Conservation (phyloP, 2,329 filamentous ascomycete genomes). For the Plectosphaerella sp. region DNA sequence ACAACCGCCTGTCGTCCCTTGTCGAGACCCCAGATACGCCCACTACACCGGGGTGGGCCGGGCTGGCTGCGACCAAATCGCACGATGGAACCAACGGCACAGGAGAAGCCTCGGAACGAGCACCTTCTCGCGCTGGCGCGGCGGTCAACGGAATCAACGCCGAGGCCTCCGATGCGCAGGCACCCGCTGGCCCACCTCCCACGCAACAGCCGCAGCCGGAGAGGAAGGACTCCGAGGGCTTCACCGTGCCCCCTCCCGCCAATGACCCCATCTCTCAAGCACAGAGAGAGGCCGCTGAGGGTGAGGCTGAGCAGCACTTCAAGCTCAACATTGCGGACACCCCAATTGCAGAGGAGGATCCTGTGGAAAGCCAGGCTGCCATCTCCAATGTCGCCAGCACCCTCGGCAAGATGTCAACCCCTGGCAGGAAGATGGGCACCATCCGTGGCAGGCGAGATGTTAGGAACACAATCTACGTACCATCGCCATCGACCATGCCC, state of each 20-base stretch:
- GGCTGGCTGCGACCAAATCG: not conserved
- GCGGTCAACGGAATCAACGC: slow-evolving; percentile 44
- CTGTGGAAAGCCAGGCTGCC: slow-evolving; percentile 67
- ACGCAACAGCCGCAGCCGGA: slow-evolving; percentile 32
- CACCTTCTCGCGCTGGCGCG: slow-evolving; percentile 23
- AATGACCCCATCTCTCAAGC: slow-evolving; percentile 68
- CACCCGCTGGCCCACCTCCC: slow-evolving; percentile 47
- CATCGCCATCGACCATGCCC: slow-evolving; percentile 31
- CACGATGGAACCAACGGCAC: slow-evolving; percentile 42
- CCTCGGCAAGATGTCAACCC: slow-evolving; percentile 58
- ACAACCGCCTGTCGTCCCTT: slow-evolving; percentile 50
- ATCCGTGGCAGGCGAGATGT: slow-evolving; percentile 86
- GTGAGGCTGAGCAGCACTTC: slow-evolving; percentile 63
- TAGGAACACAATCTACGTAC: slow-evolving; percentile 83
- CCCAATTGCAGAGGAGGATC: slow-evolving; percentile 73
- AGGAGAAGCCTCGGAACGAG: slow-evolving; percentile 27
- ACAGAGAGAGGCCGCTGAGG: slow-evolving; percentile 58
- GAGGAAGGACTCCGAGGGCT: slow-evolving; percentile 70
- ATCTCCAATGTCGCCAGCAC: slow-evolving; percentile 72
- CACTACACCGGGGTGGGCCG: slow-evolving; percentile 9
- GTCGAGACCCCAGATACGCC: slow-evolving; percentile 49
- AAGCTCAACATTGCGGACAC: slow-evolving; percentile 77
- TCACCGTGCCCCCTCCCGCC: slow-evolving; percentile 62
- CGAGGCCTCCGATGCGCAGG: slow-evolving; percentile 46
- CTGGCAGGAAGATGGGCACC: slow-evolving; percentile 68